phyloP scores from a whole-genome alignment of 352 stramenopile species.

The Phytophthora niederhauseri region DNA sequence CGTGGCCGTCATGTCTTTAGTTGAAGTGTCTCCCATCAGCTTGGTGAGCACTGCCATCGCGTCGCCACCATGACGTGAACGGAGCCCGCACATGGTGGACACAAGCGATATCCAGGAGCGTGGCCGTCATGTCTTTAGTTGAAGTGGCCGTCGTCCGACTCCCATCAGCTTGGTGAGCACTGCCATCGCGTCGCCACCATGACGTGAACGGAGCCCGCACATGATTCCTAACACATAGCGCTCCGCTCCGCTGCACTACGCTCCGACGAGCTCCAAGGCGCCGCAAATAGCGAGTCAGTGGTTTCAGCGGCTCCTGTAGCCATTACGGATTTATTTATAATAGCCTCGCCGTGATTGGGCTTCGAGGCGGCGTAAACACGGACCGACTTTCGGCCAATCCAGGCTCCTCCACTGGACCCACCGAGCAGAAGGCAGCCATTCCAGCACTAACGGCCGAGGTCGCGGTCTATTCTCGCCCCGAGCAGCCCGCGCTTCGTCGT shows the following conservation, averaged over 20 bases:
- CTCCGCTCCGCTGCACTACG: too few species aligned
- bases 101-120: neutral
- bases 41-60: neutral
- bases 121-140: neutral
- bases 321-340: neutral
- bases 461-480: constrained; percentile 22
- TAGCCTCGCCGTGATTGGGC: neutral
- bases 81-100: neutral
- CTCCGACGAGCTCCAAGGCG: too few species aligned
- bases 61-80: neutral
- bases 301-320: neutral
- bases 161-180: neutral
- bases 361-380: neutral
- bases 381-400: constrained; percentile 1
- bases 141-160: neutral
- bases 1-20: neutral
- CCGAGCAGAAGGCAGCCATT: constrained; percentile 14
- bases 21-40: neutral
- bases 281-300: neutral
- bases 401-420: constrained; percentile 8
- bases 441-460: constrained; percentile 20
- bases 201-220: neutral
- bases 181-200: neutral
- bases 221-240: too few species aligned
- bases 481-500: neutral